Evolutionary conservation across 148 eudicot species (phyloP).

Genomic region (Mesembryanthemum crystallinum): DNA sequence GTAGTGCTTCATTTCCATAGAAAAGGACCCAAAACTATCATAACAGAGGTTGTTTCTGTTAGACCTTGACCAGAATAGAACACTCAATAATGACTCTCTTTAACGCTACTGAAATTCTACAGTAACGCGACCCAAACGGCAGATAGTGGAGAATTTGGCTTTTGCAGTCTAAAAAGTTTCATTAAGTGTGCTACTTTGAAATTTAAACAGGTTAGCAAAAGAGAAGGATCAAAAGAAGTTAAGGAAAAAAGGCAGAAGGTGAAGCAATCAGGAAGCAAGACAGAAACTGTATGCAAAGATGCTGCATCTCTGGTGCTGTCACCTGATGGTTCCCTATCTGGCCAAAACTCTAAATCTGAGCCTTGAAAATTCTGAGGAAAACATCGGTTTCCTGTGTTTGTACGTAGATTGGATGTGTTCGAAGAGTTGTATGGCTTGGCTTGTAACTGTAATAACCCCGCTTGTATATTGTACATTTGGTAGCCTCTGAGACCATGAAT

Average conservation of each 20-base stretch:
- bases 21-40: background rate
- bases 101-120: background rate
- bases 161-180: background rate
- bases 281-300: conserved; percentile 28
- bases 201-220: conserved; percentile 33
- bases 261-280: conserved; percentile 27
- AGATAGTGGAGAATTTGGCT: background rate
- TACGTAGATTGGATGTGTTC: conserved; percentile 11
- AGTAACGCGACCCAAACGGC: background rate
- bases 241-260: conserved; percentile 33
- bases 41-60: background rate
- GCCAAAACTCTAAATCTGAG: conserved; percentile 24
- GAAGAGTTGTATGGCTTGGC: background rate
- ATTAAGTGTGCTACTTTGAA: background rate
- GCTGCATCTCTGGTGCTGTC: conserved; percentile 15
- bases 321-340: conserved; percentile 12
- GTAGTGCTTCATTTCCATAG: background rate
- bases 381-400: background rate
- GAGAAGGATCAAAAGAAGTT: conserved; percentile 28
- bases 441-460: conserved; percentile 14
- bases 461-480: conserved; percentile 5
- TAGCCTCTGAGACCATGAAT: background rate
- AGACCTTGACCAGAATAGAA: background rate
- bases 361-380: background rate
- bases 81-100: background rate